Base-by-base conservation (phyloP, 768 basidiomycete genomes). In the Gautieria morchelliformis region DNA sequence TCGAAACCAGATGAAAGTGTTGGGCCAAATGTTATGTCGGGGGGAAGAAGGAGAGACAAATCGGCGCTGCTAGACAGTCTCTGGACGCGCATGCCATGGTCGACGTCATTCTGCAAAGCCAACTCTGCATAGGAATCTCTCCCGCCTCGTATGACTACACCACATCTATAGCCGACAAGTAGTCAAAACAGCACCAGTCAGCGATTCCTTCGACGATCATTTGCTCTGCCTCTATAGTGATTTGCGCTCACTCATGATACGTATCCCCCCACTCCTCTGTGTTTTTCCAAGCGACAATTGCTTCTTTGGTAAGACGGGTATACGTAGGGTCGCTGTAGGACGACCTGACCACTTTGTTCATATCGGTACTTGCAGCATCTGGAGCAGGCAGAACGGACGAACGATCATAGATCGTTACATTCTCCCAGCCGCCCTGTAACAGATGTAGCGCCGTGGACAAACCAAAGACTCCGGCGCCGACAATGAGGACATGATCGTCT, bases 381-480 rank as follows among this genome's bases (percentile, higher is more conserved):
- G 81, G 78, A 1, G 93, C 90, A 3, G 93, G 93, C 4, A 94
- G 65, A 2, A 71, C 71, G 1, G 66, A 64, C 7, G 88, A 80
- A 61, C 84, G 78, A 66, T 95, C 93, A 51, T 95, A 74, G 7
- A 96, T 70, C 0, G 82, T 89, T 60, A 95, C 78, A 58, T 84
- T 65, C 15, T 69, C 75, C 69, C 84, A 93, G 17, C 87, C 85
- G 59, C 83, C 72, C 55, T 72, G 67, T 50, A 94, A 74, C 52
- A 95, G 81, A 66, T 90, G 83, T 62, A 83, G 78, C 1, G 92
- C 93, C 0, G 93, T 88, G 17, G 91, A 93, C 51, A 90, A 72
- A 6, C 93, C 93, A 67, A 94, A 94, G 61, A 84, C 84, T 5
- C 91, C 91, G 41, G 88, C 84, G 27, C 91, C 91, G 44, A 91